Percentiles rank a stretch among this genome's conserved stretches.
phyloP scores from a whole-genome alignment of 2,329 filamentous ascomycete genomes.

The Paradendryphiella salina region DNA sequence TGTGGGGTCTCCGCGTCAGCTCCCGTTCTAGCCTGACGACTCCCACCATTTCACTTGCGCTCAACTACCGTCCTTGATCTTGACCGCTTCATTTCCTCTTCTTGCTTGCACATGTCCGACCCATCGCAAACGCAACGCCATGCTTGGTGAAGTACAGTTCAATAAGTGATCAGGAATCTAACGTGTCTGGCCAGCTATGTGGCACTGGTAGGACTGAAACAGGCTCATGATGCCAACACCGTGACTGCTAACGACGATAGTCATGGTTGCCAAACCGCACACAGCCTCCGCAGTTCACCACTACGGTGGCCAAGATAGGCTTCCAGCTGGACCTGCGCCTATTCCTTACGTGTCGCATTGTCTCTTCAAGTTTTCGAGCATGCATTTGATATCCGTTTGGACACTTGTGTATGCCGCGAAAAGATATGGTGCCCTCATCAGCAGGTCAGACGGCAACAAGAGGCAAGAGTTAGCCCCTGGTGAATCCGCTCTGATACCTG shows the following conservation, averaged over 20 bases:
- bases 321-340: slow-evolving; percentile 1
- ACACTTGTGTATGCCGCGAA: slow-evolving; percentile 69
- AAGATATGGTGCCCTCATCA: slow-evolving; percentile 65
- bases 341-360: neutral
- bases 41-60: neutral
- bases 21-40: slow-evolving; percentile 4
- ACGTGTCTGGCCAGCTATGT: slow-evolving; percentile 66
- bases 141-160: slow-evolving; percentile 35
- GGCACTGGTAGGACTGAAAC: slow-evolving; percentile 59
- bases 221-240: neutral
- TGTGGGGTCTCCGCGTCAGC: slow-evolving; percentile 15
- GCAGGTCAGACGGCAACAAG: slow-evolving; percentile 56
- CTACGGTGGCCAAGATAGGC: slow-evolving; percentile 67
- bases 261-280: slow-evolving; percentile 66
- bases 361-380: neutral
- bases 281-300: slow-evolving; percentile 67
- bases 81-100: too few species aligned
- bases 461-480: slow-evolving; percentile 63
- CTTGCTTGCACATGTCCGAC: neutral
- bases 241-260: slow-evolving; percentile 40
- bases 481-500: slow-evolving; percentile 71
- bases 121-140: slow-evolving; percentile 5
- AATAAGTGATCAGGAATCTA: slow-evolving; percentile 38
- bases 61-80: neutral
- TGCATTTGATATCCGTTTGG: slow-evolving; percentile 46